Conservation (phyloP, 345 rosid species). For the Corchorus capsularis region DNA sequence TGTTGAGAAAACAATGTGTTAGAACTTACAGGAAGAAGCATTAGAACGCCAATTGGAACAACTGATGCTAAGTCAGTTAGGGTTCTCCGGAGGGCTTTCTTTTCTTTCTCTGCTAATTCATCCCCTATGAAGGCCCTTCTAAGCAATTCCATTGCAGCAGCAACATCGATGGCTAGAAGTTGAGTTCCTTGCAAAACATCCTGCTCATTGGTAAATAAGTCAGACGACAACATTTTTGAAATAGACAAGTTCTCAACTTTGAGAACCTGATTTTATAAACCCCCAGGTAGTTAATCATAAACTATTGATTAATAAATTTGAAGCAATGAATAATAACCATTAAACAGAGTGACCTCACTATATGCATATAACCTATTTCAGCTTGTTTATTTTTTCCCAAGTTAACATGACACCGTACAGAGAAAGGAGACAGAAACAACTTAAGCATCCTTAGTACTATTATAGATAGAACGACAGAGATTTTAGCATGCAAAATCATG, state of each 20-base stretch:
- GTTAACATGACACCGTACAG: background rate
- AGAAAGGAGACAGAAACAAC: background rate
- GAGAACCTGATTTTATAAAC: background rate
- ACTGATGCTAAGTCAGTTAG: conserved; percentile 91
- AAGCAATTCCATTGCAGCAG: conserved; percentile 78
- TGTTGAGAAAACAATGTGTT: background rate
- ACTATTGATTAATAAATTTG: background rate
- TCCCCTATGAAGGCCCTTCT: conserved; percentile 77
- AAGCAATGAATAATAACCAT: conserved; percentile 6
- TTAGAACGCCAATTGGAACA: conserved; percentile 84
- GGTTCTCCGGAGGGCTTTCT: conserved; percentile 77
- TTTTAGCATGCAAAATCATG: background rate
- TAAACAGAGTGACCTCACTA: background rate
- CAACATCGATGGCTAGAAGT: conserved; percentile 90
- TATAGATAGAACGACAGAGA: background rate
- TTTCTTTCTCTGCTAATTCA: conserved; percentile 85
- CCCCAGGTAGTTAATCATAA: background rate
- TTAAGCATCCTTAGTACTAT: background rate
- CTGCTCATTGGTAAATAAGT: conserved; percentile 43
- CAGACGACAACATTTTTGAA: conserved; percentile 11
- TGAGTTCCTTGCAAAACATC: conserved; percentile 98
- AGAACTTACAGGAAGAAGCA: conserved; percentile 96
- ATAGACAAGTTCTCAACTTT: conserved; percentile 5
- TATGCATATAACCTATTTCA: background rate
- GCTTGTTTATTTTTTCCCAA: background rate